Evolutionary conservation across 805 yeast species (phyloP), one percentile per base, ranked within the genome.

Genomic region (Saturnispora quitensis): DNA sequence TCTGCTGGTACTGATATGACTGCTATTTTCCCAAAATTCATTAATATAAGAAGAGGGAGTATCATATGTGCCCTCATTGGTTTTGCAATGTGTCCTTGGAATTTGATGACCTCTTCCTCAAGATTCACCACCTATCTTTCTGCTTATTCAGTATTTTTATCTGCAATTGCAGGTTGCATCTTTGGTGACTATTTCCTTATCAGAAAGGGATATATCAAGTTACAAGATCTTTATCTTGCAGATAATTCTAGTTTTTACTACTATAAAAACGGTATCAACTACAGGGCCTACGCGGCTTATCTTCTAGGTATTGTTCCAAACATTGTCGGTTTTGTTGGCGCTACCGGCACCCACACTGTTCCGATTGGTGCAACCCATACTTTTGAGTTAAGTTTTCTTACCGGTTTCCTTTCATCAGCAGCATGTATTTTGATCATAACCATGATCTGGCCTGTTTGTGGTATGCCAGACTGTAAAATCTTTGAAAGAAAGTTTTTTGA

Each of bases 321-420:
- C n/a, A 62, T 63, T 42, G 65, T 65, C 7, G 66, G 67, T 31
- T 51, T 63, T 27, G 64, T 57, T 17, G 54, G 53, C 47, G 49
- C 57, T 10, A 56, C 54, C 9, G 50, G 46, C 12, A 51, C 58
- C 15, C 56, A 51, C 8, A 36, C 48, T 31, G 51, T 56, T 24
- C 45, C 51, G 6, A 40, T 40, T 10, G 55, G 52, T 18, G 52
- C 57, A 2, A 51, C 52, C 13, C 42, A 53, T 10, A 57, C 57
- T n/a, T 58, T 53, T 47, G 48, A 52, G 17, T 35, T 55, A 24
- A 58, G 60, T 34, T 56, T 53, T 36, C 42, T 56, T 58, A 75
- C 84, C 54, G 96, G 97, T 1, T 86, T 84, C 67, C 60, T 80
- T 33, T 64, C 78, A 1, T 72, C 95, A 0, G 76, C 76, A 52